These are phyloP conservation scores for Craterostigma plantagineum DNA, from an alignment of 257 asterid species.

Conservation along the genomic window DNA sequence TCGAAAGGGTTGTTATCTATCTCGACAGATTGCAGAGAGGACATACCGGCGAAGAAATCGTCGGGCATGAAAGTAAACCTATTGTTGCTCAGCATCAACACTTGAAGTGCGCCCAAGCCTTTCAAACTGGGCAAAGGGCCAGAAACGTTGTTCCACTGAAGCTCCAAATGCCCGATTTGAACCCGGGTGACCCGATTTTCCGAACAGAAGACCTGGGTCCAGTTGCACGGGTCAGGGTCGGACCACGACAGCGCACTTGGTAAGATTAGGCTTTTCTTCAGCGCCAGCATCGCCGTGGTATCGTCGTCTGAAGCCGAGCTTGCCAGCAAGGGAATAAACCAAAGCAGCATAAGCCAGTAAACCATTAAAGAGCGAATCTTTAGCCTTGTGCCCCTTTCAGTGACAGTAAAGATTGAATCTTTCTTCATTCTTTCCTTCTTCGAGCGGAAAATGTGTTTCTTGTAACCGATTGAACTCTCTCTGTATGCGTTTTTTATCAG, in stretches of 20 bases:
- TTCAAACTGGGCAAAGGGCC: slow-evolving; percentile 68
- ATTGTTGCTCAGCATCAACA: slow-evolving; percentile 52
- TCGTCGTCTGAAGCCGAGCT: slow-evolving; percentile 16
- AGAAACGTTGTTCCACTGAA: slow-evolving; percentile 65
- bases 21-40: slow-evolving; percentile 57
- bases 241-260: slow-evolving; percentile 40
- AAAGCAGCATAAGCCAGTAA: too few species aligned
- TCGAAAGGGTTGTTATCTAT: slow-evolving; percentile 55
- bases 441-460: too few species aligned
- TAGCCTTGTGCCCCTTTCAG: too few species aligned
- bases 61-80: slow-evolving; percentile 47
- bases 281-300: slow-evolving; percentile 49
- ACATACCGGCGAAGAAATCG: slow-evolving; percentile 66
- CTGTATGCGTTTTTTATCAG: too few species aligned
- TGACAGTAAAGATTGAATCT: too few species aligned
- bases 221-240: slow-evolving; percentile 83
- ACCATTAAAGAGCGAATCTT: too few species aligned
- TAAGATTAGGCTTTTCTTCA: slow-evolving; percentile 46
- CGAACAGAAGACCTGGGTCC: slow-evolving; percentile 47
- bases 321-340: too few species aligned
- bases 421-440: too few species aligned
- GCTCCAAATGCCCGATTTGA: slow-evolving; percentile 75
- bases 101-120: slow-evolving; percentile 46
- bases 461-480: too few species aligned
- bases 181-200: slow-evolving; percentile 65